Evolutionary conservation across 306 rosid genomes (phyloP).

Genomic region (Chamaecrista fasciculata): DNA sequence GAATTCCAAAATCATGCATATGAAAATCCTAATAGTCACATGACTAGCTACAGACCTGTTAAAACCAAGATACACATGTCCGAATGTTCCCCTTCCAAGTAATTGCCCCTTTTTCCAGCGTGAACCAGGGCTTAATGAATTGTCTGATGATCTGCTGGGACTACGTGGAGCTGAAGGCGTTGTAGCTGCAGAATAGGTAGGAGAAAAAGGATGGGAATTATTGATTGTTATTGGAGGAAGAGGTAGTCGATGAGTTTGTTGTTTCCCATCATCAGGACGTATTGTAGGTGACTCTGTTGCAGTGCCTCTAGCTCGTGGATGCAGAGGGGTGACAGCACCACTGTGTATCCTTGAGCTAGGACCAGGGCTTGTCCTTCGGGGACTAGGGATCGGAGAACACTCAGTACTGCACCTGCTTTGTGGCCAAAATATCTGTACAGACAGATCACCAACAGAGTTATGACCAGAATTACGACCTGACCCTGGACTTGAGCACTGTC

Average conservation of each 20-base stretch:
- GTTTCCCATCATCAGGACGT: slow-evolving; percentile 63
- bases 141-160: slow-evolving; percentile 75
- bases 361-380: slow-evolving; percentile 74
- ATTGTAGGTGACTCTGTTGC: slow-evolving; percentile 48
- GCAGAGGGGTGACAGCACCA: slow-evolving; percentile 78
- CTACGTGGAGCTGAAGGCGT: slow-evolving; percentile 90
- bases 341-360: slow-evolving; percentile 91
- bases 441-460: slow-evolving; percentile 67
- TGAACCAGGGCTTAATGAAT: slow-evolving; percentile 70
- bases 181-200: slow-evolving; percentile 70
- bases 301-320: slow-evolving; percentile 70
- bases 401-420: slow-evolving; percentile 70
- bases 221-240: slow-evolving; percentile 73
- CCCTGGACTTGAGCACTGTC: slow-evolving; percentile 67
- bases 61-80: slow-evolving; percentile 91
- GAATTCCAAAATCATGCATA: slow-evolving; percentile 19
- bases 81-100: slow-evolving; percentile 92
- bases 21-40: background rate
- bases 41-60: slow-evolving; percentile 59
- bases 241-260: slow-evolving; percentile 74
- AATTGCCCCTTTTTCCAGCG: slow-evolving; percentile 92
- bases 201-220: slow-evolving; percentile 59
- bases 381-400: slow-evolving; percentile 84
- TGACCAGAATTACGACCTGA: slow-evolving; percentile 82
- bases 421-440: slow-evolving; percentile 55